Conservation (phyloP, 345 rosid species). For the Melaleuca alternifolia region DNA sequence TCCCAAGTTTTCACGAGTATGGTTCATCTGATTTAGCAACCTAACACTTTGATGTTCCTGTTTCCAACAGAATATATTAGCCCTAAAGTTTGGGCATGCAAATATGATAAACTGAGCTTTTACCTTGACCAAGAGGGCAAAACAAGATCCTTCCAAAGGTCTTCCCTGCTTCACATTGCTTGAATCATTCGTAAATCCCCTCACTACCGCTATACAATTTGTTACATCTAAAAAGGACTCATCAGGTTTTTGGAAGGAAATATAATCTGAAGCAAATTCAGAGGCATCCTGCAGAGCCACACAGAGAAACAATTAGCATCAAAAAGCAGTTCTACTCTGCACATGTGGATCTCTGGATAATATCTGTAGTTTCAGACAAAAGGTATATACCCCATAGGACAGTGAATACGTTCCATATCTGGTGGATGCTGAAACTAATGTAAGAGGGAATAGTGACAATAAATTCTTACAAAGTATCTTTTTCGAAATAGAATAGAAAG, state of each 20-base stretch:
- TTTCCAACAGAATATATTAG: background rate
- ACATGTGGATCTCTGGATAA: background rate
- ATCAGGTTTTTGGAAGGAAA: background rate
- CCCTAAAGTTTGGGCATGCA: background rate
- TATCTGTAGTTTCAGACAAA: background rate
- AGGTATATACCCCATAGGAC: slow-evolving; percentile 48
- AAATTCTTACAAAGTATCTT: slow-evolving; percentile 54
- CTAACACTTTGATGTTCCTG: background rate
- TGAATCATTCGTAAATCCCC: background rate
- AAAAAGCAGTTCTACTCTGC: background rate
- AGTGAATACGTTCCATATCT: slow-evolving; percentile 52
- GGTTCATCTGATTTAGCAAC: background rate
- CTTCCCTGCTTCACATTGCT: background rate
- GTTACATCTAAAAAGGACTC: background rate
- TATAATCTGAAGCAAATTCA: background rate
- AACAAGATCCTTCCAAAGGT: background rate
- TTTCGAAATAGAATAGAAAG: slow-evolving; percentile 57
- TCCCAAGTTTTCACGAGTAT: background rate
- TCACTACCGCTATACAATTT: background rate
- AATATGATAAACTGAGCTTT: background rate
- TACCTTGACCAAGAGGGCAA: background rate
- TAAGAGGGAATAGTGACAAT: slow-evolving; percentile 26
- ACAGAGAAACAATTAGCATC: background rate
- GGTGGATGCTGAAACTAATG: slow-evolving; percentile 22
- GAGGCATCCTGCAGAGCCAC: background rate